These are phyloP conservation scores for Aspergillus sp. DNA, from an alignment of 2,329 filamentous ascomycete genomes.

Conservation along the genomic window DNA sequence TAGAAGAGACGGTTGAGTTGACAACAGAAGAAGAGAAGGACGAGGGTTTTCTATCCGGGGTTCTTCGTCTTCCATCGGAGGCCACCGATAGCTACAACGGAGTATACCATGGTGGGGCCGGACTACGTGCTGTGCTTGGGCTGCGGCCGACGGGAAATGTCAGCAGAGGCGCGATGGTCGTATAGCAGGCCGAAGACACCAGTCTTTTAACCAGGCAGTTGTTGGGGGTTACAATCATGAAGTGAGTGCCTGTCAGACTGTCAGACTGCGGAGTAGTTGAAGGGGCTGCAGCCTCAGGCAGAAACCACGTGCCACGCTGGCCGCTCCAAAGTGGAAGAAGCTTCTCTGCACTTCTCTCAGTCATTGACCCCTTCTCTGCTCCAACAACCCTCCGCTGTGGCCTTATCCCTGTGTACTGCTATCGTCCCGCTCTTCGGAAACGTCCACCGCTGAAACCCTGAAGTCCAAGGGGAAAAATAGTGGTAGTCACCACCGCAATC, in stretches of 20 bases:
- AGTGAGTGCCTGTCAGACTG: too few species aligned
- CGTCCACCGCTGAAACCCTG: too few species aligned
- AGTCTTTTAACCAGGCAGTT: not conserved
- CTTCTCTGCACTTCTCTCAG: too few species aligned
- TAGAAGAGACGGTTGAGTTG: conserved; percentile 1
- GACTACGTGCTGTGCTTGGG: not conserved
- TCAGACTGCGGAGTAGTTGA: not conserved
- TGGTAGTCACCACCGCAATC: too few species aligned
- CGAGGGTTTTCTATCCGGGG: conserved; percentile 1
- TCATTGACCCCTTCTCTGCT: too few species aligned
- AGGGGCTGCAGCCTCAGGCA: conserved; percentile 13
- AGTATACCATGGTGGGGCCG: conserved; percentile 14
- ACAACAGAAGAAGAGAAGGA: conserved; percentile 1
- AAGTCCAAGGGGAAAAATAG: too few species aligned
- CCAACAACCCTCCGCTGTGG: too few species aligned
- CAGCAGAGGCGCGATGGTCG: not conserved
- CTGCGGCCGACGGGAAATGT: not conserved
- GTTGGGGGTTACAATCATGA: too few species aligned
- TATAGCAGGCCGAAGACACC: not conserved
- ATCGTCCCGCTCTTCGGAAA: too few species aligned
- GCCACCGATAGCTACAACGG: conserved; percentile 22
- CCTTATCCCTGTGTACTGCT: too few species aligned
- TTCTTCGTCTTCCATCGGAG: conserved; percentile 22
- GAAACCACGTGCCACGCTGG: conserved; percentile 11
- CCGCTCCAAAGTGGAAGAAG: too few species aligned